Evolutionary conservation across 2,329 filamentous ascomycete species (phyloP), one percentile per base, ranked within the genome.

Genomic region (Fusarium torulosum): DNA sequence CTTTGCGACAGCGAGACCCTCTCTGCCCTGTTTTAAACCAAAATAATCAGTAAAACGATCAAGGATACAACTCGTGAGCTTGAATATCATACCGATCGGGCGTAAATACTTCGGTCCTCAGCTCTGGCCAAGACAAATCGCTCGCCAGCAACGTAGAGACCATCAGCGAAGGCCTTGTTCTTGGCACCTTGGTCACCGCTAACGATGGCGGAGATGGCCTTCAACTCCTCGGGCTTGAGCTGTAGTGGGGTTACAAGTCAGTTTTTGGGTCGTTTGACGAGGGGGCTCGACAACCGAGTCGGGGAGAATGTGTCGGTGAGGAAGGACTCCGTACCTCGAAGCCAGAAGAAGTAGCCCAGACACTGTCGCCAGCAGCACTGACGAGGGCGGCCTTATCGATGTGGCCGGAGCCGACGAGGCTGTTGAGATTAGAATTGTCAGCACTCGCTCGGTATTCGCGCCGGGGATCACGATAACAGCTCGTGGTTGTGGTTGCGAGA

Each of bases 311-410:
- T 38, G 53, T 62, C 46, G 52, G 21, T 44, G 41, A 33, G 19
- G 29, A 58, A 33, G 38, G 46, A 13, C 21, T 61, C 60, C 82
- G 79, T 90, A 97, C 93, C 77, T 85, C 82, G 83, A 97, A 97
- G 72, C 85, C 87, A 53, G 86, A 21, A 27, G 89, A 89, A 41
- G 84, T 78, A 63, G 93, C 93, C 93, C 93, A 96, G 74, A 88
- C 85, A 78, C 90, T 93, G 81, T 92, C 91, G 74, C 93, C 92
- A 72, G 91, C 91, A 69, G 82, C 83, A 80, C 91, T 94, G 84
- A 96, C 89, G 79, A 97, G 94, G 77, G 92, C 91, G 75, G 87
- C 94, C 83, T 93, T 90, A 83, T 96, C 91, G 76, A 97, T 81
- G 78, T 94, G 90, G 76, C 90, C 90, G 74, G 86, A 90, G 82